Evolutionary conservation across 371 early-diverging fungal species (phyloP), one percentile per base, ranked within the genome.

Genomic region (Parasitella parasitica): DNA sequence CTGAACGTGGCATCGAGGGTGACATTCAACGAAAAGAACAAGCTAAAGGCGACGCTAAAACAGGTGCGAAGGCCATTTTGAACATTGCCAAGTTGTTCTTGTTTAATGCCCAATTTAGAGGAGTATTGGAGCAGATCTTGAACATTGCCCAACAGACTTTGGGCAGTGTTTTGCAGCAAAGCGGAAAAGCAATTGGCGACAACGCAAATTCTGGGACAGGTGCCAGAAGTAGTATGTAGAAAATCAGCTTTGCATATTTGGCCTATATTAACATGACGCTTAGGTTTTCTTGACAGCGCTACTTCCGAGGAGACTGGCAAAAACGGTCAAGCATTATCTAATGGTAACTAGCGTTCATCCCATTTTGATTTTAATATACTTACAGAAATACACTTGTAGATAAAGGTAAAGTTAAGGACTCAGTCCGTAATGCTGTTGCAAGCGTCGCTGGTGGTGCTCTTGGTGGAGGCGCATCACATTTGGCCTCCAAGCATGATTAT

Each of bases 81-180:
- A 52, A 51, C 11, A 18, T 52, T 18, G 37, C 34, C 41, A 57
- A 43, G 6, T n/a, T 57, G 8, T 52, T 52, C 15, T 18, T 63
- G 41, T 63, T 63, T 36, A 57, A 63, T 20, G 5, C 57, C 9
- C 18, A 52, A 16, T 63, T 63, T 28, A 57, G 39, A 43, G 35
- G 13, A 20, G 12, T 63, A 2, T 36, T 63, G 28, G 26, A 18
- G 2, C 38, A 57, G 5, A 63, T 63, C 3, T 12, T 63, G 24
- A n/a, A 22, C 12, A 41, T 53, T 6, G 57, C 58, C 26, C 53
- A 59, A 32, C 60, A 59, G 39, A 51, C 51, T 6, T 28, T 59
- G 30, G 52, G 60, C 16, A 39, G n/a, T 32, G 18, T 34, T 32
- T 13, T 48, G 4, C 35, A 57, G 24, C 34, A 43, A 22, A 18